Percentiles rank a stretch among this genome's conserved stretches.
Evolutionary conservation across 768 basidiomycete genomes (phyloP).

Genomic region (Rhizopogon roseolus): DNA sequence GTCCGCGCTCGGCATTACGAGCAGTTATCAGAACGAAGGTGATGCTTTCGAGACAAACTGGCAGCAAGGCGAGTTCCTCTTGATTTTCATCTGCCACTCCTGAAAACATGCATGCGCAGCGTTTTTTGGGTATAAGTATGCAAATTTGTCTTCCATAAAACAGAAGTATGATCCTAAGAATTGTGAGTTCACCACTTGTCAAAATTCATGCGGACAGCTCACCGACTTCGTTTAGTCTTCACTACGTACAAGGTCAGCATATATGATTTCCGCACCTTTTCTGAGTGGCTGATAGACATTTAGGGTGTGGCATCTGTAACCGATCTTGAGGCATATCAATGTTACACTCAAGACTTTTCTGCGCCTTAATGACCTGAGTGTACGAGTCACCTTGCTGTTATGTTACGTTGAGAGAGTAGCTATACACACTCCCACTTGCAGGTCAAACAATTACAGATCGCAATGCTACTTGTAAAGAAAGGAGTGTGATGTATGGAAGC

Average conservation of each 20-base stretch:
- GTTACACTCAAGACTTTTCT: not conserved
- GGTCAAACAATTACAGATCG: not conserved
- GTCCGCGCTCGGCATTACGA: conserved; percentile 9
- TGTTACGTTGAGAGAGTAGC: not conserved
- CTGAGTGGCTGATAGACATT: not conserved
- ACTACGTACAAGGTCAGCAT: conserved; percentile 12
- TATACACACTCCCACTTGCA: not conserved
- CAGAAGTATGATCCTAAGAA: conserved; percentile 17
- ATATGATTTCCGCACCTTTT: not conserved
- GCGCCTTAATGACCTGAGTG: no score
- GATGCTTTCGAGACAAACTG: conserved; percentile 13
- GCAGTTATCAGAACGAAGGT: conserved; percentile 21
- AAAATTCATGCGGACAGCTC: not conserved
- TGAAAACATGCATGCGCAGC: not conserved
- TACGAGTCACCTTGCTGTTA: no score
- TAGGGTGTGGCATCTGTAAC: conserved; percentile 1
- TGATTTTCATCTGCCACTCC: not conserved
- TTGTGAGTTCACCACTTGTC: conserved; percentile 5
- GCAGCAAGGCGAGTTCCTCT: conserved; percentile 8
- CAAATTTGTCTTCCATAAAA: conserved; percentile 12
- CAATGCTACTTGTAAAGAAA: not conserved
- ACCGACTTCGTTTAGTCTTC: conserved; percentile 8
- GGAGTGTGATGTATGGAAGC: not conserved
- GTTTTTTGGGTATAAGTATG: conserved; percentile 18
- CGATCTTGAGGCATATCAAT: not conserved